Base-by-base conservation (phyloP, 1,139 yeast genomes). In the Saccharomyces hybrid region DNA sequence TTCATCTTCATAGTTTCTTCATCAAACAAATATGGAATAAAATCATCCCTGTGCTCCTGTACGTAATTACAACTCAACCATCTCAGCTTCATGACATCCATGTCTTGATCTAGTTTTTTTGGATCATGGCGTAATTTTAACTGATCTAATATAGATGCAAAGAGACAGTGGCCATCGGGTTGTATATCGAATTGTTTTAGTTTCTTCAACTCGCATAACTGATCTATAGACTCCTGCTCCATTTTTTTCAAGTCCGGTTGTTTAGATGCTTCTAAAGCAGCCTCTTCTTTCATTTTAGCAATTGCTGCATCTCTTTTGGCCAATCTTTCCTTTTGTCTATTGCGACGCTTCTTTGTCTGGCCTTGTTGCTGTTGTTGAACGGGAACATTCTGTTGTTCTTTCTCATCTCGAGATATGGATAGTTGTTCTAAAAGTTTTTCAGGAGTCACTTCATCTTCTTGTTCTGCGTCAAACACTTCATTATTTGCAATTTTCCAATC, bases 131-230 rank as follows among this genome's bases (percentile, higher is more conserved):
- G 78, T 3, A 65, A 57, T 46, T 68, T 62, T 55, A 93, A 71
- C 67, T 93, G 98, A 66, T 93, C 97, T 42, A 83, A 77, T 25
- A 93, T 78, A 0, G 97, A 86, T 2, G 91, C 88, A 74, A 89
- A 93, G 48, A 93, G 73, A 75, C 99, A 93, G 70, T 93, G 95
- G 0, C 99, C 99, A 70, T 93, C 98, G 0, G 98, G 96, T 57
- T 78, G 75, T 51, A 91, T 88, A 62, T 87, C 91, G 59, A 77
- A 71, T 59, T 85, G 82, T 16, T 63, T 64, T 7, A 90, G 73
- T 1, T 76, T 72, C 42, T 79, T 74, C 30, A 77, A 57, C 1
- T 68, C 63, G 56, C 91, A 78, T 30, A 86, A 66, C 47, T 75
- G 73, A 30, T 75, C 74, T 71, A 93, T 77, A 52, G 82, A 80